These are phyloP conservation scores for Ormosia emarginata DNA, from an alignment of 306 rosid genomes.

Conservation along the genomic window DNA sequence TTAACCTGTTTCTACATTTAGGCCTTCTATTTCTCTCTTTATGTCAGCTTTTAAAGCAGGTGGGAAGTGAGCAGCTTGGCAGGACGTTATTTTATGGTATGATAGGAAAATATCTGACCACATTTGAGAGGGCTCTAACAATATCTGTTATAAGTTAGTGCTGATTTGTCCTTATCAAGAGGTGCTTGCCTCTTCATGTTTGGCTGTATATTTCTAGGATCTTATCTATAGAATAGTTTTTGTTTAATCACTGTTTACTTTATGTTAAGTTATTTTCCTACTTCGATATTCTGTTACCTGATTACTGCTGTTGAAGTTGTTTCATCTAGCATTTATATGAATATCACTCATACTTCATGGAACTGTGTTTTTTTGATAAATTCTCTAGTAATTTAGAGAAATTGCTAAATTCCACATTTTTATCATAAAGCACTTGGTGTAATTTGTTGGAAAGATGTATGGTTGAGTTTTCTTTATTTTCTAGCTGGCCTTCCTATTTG, in stretches of 20 bases:
- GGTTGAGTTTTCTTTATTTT: background rate
- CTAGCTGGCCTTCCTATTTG: background rate
- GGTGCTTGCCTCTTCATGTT: slow-evolving; percentile 20
- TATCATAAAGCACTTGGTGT: background rate
- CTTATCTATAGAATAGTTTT: background rate
- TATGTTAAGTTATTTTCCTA: background rate
- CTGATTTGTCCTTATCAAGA: slow-evolving; percentile 21
- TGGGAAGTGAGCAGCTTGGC: slow-evolving; percentile 93
- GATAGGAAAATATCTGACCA: slow-evolving; percentile 77
- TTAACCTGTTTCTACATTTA: slow-evolving; percentile 77
- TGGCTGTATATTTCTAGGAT: slow-evolving; percentile 10
- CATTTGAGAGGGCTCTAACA: slow-evolving; percentile 66
- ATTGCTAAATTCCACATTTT: background rate
- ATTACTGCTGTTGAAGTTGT: background rate
- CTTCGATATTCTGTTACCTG: background rate
- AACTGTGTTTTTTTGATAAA: background rate
- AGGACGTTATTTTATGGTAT: slow-evolving; percentile 81
- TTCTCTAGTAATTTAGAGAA: background rate
- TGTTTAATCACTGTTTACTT: background rate
- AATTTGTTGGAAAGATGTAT: background rate
- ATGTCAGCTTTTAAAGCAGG: slow-evolving; percentile 85
- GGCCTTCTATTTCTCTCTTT: slow-evolving; percentile 76
- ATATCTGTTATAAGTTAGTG: slow-evolving; percentile 36
- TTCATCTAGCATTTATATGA: background rate
- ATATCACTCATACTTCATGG: background rate